A percentile compares a stretch with the other conserved stretches of the same genome.
phyloP scores from a whole-genome alignment of 352 stramenopile genomes.

The Nothophytophthora sp. region DNA sequence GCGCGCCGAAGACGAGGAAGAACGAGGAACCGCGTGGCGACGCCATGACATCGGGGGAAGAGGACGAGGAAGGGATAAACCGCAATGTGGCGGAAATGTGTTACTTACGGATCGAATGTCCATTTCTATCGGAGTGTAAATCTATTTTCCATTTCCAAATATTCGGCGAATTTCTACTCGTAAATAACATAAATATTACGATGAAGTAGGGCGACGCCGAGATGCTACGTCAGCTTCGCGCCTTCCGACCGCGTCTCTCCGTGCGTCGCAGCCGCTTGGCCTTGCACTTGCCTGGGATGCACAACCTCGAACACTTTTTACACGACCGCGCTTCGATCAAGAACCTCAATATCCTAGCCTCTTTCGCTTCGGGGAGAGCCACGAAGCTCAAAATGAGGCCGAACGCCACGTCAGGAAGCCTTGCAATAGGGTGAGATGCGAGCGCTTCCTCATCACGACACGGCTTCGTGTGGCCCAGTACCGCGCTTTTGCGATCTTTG shows the following conservation, averaged over 20 bases:
- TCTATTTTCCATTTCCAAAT: no score
- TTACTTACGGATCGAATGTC: no score
- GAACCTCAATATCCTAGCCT: slow-evolving; percentile 4
- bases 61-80: slow-evolving; percentile 1
- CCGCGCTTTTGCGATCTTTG: not conserved
- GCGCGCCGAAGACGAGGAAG: not conserved
- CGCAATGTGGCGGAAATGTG: not conserved
- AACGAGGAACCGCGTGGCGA: not conserved
- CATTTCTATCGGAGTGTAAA: no score
- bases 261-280: slow-evolving; percentile 9
- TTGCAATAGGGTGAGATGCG: slow-evolving; percentile 1
- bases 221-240: not conserved
- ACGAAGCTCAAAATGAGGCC: slow-evolving; percentile 4
- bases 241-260: not conserved
- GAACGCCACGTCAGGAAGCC: slow-evolving; percentile 9
- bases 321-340: slow-evolving; percentile 10
- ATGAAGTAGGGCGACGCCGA: not conserved
- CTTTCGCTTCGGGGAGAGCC: not conserved
- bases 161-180: no score
- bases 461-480: not conserved
- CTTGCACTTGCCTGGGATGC: slow-evolving; percentile 18
- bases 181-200: not conserved
- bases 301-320: slow-evolving; percentile 8
- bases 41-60: slow-evolving; percentile 8
- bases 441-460: slow-evolving; percentile 6